A percentile compares a stretch with the other conserved stretches of the same genome.
Evolutionary conservation across 768 basidiomycete species (phyloP).

Genomic region (Boletellus sp.): DNA sequence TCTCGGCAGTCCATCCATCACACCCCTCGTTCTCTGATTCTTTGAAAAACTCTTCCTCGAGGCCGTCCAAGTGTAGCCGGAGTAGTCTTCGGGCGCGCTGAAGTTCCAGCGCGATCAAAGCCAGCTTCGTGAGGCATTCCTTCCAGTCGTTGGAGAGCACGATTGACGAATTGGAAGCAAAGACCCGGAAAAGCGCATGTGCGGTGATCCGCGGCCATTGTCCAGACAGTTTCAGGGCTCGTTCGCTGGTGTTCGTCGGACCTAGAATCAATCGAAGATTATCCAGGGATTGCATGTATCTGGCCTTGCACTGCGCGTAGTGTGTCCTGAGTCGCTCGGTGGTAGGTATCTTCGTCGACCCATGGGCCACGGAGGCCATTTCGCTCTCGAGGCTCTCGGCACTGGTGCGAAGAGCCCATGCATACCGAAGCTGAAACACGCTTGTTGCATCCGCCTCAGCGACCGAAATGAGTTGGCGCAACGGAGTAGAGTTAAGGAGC

Average conservation of each 20-base stretch:
- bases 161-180: constrained; percentile 22
- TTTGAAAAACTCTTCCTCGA: constrained; percentile 12
- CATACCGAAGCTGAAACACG: constrained; percentile 7
- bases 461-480: neutral
- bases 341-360: neutral
- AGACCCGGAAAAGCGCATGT: constrained; percentile 25
- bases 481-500: neutral
- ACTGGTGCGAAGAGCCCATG: constrained; percentile 5
- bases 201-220: constrained; percentile 36
- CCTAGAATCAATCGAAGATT: constrained; percentile 6
- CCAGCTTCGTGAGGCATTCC: constrained; percentile 26
- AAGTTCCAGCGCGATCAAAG: constrained; percentile 24
- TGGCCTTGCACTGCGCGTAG: neutral
- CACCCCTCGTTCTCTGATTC: constrained; percentile 18
- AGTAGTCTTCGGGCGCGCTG: constrained; percentile 37
- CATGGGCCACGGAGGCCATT: neutral
- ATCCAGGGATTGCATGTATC: neutral
- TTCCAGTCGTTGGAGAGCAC: constrained; percentile 26
- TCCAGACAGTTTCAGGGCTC: constrained; percentile 12
- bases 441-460: neutral
- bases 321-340: neutral
- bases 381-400: constrained; percentile 7
- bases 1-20: constrained; percentile 13
- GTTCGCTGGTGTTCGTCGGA: constrained; percentile 11
- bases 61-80: constrained; percentile 7